phyloP scores from a whole-genome alignment of 2,329 filamentous ascomycete genomes.

The Aspergillus phoenicis region DNA sequence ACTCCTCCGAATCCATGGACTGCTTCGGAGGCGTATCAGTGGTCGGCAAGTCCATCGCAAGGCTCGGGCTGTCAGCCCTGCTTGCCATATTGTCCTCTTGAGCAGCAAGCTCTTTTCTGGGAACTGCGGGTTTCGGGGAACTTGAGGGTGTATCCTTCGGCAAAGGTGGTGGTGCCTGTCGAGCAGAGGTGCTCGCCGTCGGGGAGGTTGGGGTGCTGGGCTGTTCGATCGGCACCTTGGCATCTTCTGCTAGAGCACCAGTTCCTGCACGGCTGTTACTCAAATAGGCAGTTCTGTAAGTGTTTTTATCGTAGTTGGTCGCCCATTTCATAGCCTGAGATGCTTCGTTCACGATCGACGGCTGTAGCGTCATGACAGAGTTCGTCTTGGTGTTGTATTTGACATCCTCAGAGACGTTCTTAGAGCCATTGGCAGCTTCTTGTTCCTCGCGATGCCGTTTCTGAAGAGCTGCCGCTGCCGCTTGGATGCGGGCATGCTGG shows the following conservation, averaged over 20 bases:
- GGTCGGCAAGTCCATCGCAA: conserved; percentile 25
- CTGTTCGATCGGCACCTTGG: conserved; percentile 39
- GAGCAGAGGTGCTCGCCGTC: conserved; percentile 29
- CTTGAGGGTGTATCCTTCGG: conserved; percentile 35
- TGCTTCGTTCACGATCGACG: conserved; percentile 80
- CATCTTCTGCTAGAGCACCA: conserved; percentile 56
- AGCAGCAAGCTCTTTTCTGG: conserved; percentile 25
- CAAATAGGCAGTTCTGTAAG: conserved; percentile 83
- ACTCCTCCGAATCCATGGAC: conserved; percentile 35
- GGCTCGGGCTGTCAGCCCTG: conserved; percentile 21
- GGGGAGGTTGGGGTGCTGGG: conserved; percentile 25
- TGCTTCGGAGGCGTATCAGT: conserved; percentile 38
- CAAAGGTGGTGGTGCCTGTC: conserved; percentile 34
- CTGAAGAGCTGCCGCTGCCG: conserved; percentile 82
- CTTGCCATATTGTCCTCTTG: conserved; percentile 14
- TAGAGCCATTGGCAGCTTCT: conserved; percentile 51
- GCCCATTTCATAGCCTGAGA: conserved; percentile 97
- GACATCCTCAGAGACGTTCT: conserved; percentile 57
- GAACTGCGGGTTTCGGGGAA: conserved; percentile 30
- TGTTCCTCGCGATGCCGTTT: conserved; percentile 65
- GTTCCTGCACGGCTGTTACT: conserved; percentile 72
- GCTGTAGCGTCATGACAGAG: conserved; percentile 86
- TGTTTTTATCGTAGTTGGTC: conserved; percentile 88
- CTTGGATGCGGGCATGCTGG: conserved; percentile 90
- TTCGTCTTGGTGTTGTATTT: conserved; percentile 71